Conservation (phyloP, 768 basidiomycete species). For the Rhodosporidiobolus sp. region DNA sequence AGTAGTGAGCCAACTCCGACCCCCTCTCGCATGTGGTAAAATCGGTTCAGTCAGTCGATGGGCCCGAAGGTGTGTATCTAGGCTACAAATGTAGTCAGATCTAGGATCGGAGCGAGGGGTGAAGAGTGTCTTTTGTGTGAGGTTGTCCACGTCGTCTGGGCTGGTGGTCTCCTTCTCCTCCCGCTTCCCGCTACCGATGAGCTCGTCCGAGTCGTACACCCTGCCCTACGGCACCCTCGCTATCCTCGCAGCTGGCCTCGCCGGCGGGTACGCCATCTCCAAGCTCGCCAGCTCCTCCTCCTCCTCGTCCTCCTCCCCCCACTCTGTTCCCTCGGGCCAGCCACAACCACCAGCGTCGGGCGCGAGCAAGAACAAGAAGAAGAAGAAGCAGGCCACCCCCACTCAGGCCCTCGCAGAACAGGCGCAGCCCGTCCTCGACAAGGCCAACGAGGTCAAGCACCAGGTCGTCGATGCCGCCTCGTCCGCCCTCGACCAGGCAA, state of each 20-base stretch:
- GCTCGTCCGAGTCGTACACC: constrained; percentile 10
- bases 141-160: background rate
- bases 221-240: constrained; percentile 31
- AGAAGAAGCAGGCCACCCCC: constrained; percentile 13
- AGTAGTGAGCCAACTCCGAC: no score
- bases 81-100: no score
- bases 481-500: background rate
- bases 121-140: no score
- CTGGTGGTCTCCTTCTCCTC: background rate
- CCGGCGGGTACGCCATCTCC: constrained; percentile 24
- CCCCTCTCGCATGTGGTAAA: no score
- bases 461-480: background rate
- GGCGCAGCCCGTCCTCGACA: constrained; percentile 2
- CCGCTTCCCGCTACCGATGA: constrained; percentile 1
- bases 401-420: background rate
- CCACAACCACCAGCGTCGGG: background rate
- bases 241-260: constrained; percentile 22
- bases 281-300: constrained; percentile 3
- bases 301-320: background rate
- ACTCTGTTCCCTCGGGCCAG: background rate
- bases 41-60: no score
- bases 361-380: constrained; percentile 24
- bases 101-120: no score
- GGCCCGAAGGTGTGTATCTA: no score
- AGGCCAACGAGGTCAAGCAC: constrained; percentile 1